Percentiles rank a stretch among this genome's conserved stretches.
Conservation (phyloP, 257 asterid genomes). For the Pogostemon cablin region DNA sequence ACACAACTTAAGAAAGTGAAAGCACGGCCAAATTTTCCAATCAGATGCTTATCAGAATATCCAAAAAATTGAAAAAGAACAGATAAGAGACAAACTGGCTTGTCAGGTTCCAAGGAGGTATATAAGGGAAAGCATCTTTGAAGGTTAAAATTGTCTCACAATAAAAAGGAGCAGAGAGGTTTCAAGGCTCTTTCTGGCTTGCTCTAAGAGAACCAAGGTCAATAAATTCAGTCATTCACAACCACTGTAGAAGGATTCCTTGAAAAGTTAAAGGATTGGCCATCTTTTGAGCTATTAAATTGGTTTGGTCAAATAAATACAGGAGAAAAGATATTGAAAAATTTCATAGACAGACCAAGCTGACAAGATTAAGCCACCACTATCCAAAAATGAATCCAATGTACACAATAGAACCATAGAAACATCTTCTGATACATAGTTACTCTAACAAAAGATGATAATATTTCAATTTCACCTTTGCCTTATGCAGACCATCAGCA, state of each 20-base stretch:
- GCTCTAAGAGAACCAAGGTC: not conserved
- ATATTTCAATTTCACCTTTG: slow-evolving; percentile 56
- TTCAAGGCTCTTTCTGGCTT: not conserved
- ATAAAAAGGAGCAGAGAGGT: not conserved
- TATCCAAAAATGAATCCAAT: not conserved
- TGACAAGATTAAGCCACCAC: not conserved
- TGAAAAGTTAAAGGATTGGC: not conserved
- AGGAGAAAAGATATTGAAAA: slow-evolving; percentile 6
- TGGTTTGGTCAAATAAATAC: not conserved
- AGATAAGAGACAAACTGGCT: not conserved
- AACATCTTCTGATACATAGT: not conserved
- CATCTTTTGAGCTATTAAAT: not conserved
- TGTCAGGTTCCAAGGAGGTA: not conserved
- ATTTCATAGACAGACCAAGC: slow-evolving; percentile 11
- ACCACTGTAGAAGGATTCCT: not conserved
- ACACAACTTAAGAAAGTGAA: not conserved
- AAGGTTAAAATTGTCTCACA: not conserved
- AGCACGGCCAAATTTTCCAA: slow-evolving; percentile 11
- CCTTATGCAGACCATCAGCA: slow-evolving; percentile 77
- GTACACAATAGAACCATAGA: not conserved
- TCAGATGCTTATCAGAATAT: slow-evolving; percentile 22
- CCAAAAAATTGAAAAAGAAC: not conserved
- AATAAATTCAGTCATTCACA: not conserved
- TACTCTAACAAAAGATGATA: slow-evolving; percentile 9
- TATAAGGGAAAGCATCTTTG: too few relatives aligned